Percentiles rank a stretch among this genome's conserved stretches.
phyloP scores from a whole-genome alignment of 1,284 basidiomycete genomes.

The Cryptococcus sp. region DNA sequence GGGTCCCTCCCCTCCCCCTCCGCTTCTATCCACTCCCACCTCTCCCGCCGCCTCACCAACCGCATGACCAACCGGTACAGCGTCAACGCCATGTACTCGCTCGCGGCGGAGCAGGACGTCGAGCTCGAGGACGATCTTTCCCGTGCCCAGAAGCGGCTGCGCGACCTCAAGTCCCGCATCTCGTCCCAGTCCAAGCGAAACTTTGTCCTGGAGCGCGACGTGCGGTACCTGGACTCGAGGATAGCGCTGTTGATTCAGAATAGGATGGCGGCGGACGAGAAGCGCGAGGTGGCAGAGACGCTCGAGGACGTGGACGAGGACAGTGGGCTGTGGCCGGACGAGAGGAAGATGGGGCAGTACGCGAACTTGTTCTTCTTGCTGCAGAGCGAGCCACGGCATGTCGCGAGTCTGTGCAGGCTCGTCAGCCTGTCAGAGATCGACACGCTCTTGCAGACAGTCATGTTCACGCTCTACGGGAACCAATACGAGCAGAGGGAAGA shows the following conservation, averaged over 20 bases:
- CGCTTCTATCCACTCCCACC: slow-evolving; percentile 17
- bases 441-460: slow-evolving; percentile 97
- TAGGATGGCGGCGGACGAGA: slow-evolving; percentile 94
- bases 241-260: slow-evolving; percentile 98
- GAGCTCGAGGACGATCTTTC: slow-evolving; percentile 98
- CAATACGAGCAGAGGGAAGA: slow-evolving; percentile 99
- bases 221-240: slow-evolving; percentile 94
- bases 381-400: slow-evolving; percentile 94
- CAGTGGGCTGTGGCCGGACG: slow-evolving; percentile 87
- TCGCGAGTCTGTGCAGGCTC: slow-evolving; percentile 93
- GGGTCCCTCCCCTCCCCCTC: slow-evolving; percentile 21
- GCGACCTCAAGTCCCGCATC: slow-evolving; percentile 95
- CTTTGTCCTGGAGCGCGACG: slow-evolving; percentile 96
- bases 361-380: slow-evolving; percentile 98
- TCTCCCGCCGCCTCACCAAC: slow-evolving; percentile 54
- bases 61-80: slow-evolving; percentile 95
- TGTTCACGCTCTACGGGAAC: slow-evolving; percentile 99
- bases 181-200: slow-evolving; percentile 99
- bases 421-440: slow-evolving; percentile 96
- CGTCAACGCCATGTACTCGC: slow-evolving; percentile 92
- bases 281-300: slow-evolving; percentile 89
- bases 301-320: slow-evolving; percentile 86
- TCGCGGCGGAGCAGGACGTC: slow-evolving; percentile 97
- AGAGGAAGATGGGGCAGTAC: slow-evolving; percentile 86
- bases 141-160: slow-evolving; percentile 91